Base-by-base conservation (phyloP, 2,329 filamentous ascomycete genomes). In the Penicillium sp. region DNA sequence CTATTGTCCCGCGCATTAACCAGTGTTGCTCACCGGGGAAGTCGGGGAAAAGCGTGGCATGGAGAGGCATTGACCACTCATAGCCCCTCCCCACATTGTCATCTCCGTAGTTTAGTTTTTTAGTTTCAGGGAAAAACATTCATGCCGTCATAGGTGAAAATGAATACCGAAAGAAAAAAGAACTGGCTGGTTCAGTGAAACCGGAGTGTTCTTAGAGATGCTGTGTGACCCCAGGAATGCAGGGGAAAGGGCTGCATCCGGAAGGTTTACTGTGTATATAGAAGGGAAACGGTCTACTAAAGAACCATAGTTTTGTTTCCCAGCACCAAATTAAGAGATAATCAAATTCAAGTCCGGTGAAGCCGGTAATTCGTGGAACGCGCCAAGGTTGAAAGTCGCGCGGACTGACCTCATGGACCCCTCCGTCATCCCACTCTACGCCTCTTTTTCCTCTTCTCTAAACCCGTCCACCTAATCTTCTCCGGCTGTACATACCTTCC, bases 361-460 rank as follows among this genome's bases (percentile, higher is more conserved):
- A 57, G 49, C 60, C 58, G 59, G 56, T 53, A 49, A 42, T 44
- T 40, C 27, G 6, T 20, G 31, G 11, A 16, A 31, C 46, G 34
- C 23, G 31, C 8, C 3, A 42, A 28, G 26, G 6, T 24, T 23
- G 18, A 14, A 37, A 20, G 31, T 34, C 31, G 35, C 14, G 35
- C 44, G 51, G 44, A 58, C 61, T 66, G 62, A 66, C 62, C 60
- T 66, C 62, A 66, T 64, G 57, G 55, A 58, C 52, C 49, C 56
- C 54, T 39, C 44, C 48, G 40, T 57, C 49, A 52, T 57, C 50
- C 47, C 56, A 48, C 51, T 46, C 28, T 36, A 28, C 23, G 22
- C 47, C 35, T 34, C 37, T 14, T 36, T 46, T 31, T 37, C 29
- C 37, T 44, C 20, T 29, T 29, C 6, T 44, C 43, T 42, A 34